Conservation (phyloP, 202 grass and related monocot species). For the Elaeis oleifera region DNA sequence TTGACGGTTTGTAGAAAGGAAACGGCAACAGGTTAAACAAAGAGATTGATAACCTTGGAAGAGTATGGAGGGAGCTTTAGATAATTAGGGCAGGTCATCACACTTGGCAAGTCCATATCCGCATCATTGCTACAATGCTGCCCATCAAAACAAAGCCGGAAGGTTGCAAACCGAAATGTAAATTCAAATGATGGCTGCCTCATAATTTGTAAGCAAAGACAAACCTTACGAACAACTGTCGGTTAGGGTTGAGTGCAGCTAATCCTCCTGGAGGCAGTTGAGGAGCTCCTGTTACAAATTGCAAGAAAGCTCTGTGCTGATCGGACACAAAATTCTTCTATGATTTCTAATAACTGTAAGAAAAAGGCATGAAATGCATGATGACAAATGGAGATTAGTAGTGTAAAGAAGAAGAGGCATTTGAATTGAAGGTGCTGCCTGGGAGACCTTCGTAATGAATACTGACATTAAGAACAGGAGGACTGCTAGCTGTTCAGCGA, state of each 20-base stretch:
- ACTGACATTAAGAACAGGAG: slow-evolving; percentile 68
- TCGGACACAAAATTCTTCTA: slow-evolving; percentile 69
- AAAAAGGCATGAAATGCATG: neutral
- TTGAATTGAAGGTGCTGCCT: neutral
- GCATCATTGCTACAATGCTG: slow-evolving; percentile 63
- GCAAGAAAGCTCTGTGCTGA: slow-evolving; percentile 82
- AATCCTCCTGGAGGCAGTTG: slow-evolving; percentile 79
- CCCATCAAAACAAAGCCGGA: slow-evolving; percentile 21
- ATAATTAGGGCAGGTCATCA: slow-evolving; percentile 99
- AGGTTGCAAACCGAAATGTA: too few relatives aligned
- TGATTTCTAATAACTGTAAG: slow-evolving; percentile 73
- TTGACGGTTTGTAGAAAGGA: too few relatives aligned
- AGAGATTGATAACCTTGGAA: slow-evolving; percentile 49
- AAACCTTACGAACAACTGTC: slow-evolving; percentile 90
- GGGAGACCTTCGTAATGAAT: neutral
- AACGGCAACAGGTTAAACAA: too few relatives aligned
- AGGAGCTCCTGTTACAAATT: slow-evolving; percentile 94
- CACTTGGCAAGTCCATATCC: slow-evolving; percentile 72
- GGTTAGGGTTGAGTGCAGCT: slow-evolving; percentile 73
- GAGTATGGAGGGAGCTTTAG: slow-evolving; percentile 92
- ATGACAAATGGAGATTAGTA: neutral
- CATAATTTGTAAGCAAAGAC: slow-evolving; percentile 10
- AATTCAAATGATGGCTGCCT: too few relatives aligned
- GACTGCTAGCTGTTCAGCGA: slow-evolving; percentile 78
- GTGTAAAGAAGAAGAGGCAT: slow-evolving; percentile 3